Conservation (phyloP, 1,284 basidiomycete species). For the Ganoderma lingzhi region DNA sequence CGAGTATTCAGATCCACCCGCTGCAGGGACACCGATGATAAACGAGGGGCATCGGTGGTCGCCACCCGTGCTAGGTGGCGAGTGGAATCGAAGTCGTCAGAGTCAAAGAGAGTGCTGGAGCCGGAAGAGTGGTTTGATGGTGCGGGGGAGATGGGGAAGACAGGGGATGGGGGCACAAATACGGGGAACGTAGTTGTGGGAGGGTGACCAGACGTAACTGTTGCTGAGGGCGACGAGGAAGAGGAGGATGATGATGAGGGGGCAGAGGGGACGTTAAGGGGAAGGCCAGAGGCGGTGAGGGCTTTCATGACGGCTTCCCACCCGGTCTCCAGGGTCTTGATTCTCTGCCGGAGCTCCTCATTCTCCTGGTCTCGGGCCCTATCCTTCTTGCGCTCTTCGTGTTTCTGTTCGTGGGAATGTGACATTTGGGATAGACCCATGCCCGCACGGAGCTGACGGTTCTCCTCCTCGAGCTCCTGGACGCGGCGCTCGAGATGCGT, state of each 20-base stretch:
- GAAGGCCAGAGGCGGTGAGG: slow-evolving; percentile 70
- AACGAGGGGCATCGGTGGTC: slow-evolving; percentile 67
- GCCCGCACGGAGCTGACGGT: slow-evolving; percentile 51
- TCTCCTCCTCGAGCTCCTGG: slow-evolving; percentile 55
- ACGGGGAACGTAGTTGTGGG: slow-evolving; percentile 44
- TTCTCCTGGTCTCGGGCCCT: slow-evolving; percentile 72
- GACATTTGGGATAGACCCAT: slow-evolving; percentile 42
- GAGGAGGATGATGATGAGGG: slow-evolving; percentile 40
- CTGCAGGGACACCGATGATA: slow-evolving; percentile 82
- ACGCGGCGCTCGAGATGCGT: slow-evolving; percentile 53
- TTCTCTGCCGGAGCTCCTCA: slow-evolving; percentile 74
- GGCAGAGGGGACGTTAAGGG: slow-evolving; percentile 45
- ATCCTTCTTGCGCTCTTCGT: slow-evolving; percentile 52
- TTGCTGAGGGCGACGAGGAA: slow-evolving; percentile 38
- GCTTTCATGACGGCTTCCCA: slow-evolving; percentile 83
- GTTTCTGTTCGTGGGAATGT: slow-evolving; percentile 39
- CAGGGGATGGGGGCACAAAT: slow-evolving; percentile 42
- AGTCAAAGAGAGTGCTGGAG: slow-evolving; percentile 41
- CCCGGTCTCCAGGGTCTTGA: slow-evolving; percentile 78
- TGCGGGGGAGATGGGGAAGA: slow-evolving; percentile 59
- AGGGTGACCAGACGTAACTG: slow-evolving; percentile 38
- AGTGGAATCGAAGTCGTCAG: slow-evolving; percentile 69
- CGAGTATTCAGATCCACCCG: slow-evolving; percentile 70
- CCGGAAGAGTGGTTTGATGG: slow-evolving; percentile 52
- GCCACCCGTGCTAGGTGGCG: slow-evolving; percentile 95